These are phyloP conservation scores for Lagenidium giganteum DNA, from an alignment of 352 stramenopile species.

Conservation along the genomic window DNA sequence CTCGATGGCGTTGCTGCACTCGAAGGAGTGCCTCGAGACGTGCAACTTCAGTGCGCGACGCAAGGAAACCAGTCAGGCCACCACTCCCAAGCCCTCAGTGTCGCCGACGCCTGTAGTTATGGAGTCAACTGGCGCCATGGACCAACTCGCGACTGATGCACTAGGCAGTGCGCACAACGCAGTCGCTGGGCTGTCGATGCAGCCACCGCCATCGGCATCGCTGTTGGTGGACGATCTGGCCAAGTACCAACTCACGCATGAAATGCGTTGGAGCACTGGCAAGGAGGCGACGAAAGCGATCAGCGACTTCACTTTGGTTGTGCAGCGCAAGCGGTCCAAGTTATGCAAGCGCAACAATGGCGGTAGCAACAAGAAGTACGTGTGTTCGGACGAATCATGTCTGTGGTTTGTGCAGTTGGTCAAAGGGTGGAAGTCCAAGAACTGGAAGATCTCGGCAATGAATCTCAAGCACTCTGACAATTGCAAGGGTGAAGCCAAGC, in stretches of 20 bases:
- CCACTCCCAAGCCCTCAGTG: no score
- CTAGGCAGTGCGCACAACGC: constrained; percentile 18
- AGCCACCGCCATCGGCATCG: constrained; percentile 21
- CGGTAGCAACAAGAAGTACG: constrained; percentile 83
- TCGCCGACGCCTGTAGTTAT: no score
- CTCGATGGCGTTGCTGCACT: constrained; percentile 52
- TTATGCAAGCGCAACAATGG: constrained; percentile 80
- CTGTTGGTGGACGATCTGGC: constrained; percentile 53
- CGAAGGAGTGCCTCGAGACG: constrained; percentile 72
- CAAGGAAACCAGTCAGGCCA: no score
- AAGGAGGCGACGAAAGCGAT: constrained; percentile 78
- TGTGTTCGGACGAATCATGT: constrained; percentile 69
- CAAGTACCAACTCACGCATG: constrained; percentile 68
- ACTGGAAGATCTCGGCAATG: constrained; percentile 88
- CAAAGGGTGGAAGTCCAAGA: constrained; percentile 83
- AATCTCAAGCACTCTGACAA: constrained; percentile 68
- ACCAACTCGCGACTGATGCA: no score
- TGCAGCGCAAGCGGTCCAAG: constrained; percentile 75
- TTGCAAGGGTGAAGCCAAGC: constrained; percentile 60
- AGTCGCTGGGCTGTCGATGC: constrained; percentile 4
- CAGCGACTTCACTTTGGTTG: constrained; percentile 69
- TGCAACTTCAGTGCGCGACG: constrained; percentile 67
- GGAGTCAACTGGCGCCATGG: no score
- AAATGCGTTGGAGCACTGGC: constrained; percentile 77
- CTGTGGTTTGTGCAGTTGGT: constrained; percentile 78